Evolutionary conservation across 345 rosid genomes (phyloP), one percentile per base, ranked within the genome.

Genomic region (Eutrema japonicum): DNA sequence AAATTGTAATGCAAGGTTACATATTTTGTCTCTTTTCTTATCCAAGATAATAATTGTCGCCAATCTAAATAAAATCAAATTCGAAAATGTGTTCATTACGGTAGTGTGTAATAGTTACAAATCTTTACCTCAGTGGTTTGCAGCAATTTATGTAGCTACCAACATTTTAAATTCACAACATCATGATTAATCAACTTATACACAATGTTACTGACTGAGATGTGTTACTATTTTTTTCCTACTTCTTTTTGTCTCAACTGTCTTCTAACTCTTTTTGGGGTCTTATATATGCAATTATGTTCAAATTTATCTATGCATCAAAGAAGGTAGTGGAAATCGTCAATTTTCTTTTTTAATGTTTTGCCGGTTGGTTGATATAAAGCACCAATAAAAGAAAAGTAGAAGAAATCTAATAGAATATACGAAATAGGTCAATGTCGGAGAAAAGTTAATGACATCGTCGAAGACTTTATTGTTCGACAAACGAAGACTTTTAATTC

Each of bases 381-480:
- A 47, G 11, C 32, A 47, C 43, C 7, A 16, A 49, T 22, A 35
- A 35, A 16, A 18, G 10, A 5, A 11, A 36, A 8, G 8, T 50
- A 37, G 48, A 66, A 37, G 26, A 66, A 66, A 66, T 18, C 22
- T 22, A 49, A 13, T 36, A 65, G 46, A 66, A 26, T 8, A 66
- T 38, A 66, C 38, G n/a, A 66, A 27, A 52, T n/a, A 66, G n/a
- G 61, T 52, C 71, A 52, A 11, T 52, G 60, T 52, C 71, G 60
- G 71, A 30, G 50, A 66, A 52, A 52, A 52, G 40, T 52, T 40
- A 22, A 49, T 49, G 58, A 37, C 70, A 66, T 37, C n/a, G 27
- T 66, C 70, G 22, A 50, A 45, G 3, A 10, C 55, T 3, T 64
- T 16, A n/a, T 29, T 41, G n/a, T 35, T 30, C n/a, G 12, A 13